phyloP scores from a whole-genome alignment of 2,329 filamentous ascomycete species.

The Hypocreales sp. region DNA sequence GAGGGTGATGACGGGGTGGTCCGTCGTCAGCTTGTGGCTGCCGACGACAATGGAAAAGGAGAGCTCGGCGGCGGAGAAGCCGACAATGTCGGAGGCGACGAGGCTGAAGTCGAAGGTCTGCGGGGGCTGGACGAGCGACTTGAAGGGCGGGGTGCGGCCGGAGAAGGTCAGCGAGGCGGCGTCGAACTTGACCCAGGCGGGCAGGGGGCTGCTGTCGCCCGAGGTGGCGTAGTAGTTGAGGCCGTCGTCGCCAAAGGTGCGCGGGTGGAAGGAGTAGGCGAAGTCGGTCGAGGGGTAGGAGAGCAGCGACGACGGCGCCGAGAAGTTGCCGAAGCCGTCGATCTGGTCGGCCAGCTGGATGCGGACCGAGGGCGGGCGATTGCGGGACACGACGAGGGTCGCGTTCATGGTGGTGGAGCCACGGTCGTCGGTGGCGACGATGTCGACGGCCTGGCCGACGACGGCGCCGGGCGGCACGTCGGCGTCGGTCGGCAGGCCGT shows the following conservation, averaged over 20 bases:
- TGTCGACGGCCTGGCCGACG: slow-evolving; percentile 43
- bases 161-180: slow-evolving; percentile 46
- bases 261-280: slow-evolving; percentile 32
- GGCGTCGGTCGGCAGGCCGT: slow-evolving; percentile 47
- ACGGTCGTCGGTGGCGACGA: slow-evolving; percentile 53
- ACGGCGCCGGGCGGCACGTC: slow-evolving; percentile 33
- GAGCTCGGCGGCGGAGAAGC: slow-evolving; percentile 52
- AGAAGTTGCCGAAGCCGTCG: slow-evolving; percentile 39
- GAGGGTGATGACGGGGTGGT: slow-evolving; percentile 37
- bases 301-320: slow-evolving; percentile 42
- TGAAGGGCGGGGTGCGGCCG: slow-evolving; percentile 52
- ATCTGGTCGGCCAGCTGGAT: slow-evolving; percentile 45
- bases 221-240: slow-evolving; percentile 67
- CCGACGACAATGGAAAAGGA: slow-evolving; percentile 60
- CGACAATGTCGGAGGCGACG: slow-evolving; percentile 65
- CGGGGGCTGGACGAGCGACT: slow-evolving; percentile 48
- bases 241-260: slow-evolving; percentile 46
- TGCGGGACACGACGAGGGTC: slow-evolving; percentile 54
- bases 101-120: slow-evolving; percentile 59
- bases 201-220: slow-evolving; percentile 63
- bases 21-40: slow-evolving; percentile 51
- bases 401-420: slow-evolving; percentile 50
- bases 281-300: slow-evolving; percentile 37
- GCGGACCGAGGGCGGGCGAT: slow-evolving; percentile 34
- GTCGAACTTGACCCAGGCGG: slow-evolving; percentile 74